Evolutionary conservation across 2,329 filamentous ascomycete species (phyloP), one percentile per base, ranked within the genome.

Genomic region (Dothistroma pini): DNA sequence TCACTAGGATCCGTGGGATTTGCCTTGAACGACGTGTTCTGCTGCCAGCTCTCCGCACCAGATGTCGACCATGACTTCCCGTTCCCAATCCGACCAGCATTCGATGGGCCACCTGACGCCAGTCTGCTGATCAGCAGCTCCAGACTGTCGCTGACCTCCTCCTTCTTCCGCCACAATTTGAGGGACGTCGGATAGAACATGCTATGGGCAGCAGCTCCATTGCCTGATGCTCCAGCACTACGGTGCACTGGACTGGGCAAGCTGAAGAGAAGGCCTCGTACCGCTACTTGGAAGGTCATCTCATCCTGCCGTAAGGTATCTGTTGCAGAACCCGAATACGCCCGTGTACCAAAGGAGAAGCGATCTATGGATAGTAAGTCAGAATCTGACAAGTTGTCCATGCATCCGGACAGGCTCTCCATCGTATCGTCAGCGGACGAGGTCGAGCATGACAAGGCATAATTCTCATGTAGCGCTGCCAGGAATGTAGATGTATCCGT

Each of bases 101-200:
- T 54, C 82, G 83, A 0, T 82, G 79, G 0, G 87, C 51, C 51
- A n/a, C 50, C 58, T 7, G 47, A 44, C 19, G 56, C 32, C 5
- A 67, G 44, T 38, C 56, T 64, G 11, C 54, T 53, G 12, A 62
- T 85, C 82, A 89, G 90, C 59, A 88, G 71, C 60, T 91, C 89
- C 0, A 96, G 78, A 1, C 91, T 74, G 0, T 85, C 86, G 63
- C 91, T 88, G 6, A 93, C 82, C 72, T 97, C 93, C 72, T 97
- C 93, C 64, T 86, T 89, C 58, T 86, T 84, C 62, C 88, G 84
- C 91, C 93, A 96, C 11, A 97, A 76, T 68, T 91, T 91, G 48
- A 96, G 78, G 58, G 89, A 91, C 0, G 87, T 87, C 0, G 95
- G 95, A 71, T 95, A 99, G 68, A 93, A 96, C 90, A 99, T 96